A percentile compares a stretch with the other conserved stretches of the same genome.
Conservation (phyloP, 257 asterid genomes). For the Solanum gracilifrons region DNA sequence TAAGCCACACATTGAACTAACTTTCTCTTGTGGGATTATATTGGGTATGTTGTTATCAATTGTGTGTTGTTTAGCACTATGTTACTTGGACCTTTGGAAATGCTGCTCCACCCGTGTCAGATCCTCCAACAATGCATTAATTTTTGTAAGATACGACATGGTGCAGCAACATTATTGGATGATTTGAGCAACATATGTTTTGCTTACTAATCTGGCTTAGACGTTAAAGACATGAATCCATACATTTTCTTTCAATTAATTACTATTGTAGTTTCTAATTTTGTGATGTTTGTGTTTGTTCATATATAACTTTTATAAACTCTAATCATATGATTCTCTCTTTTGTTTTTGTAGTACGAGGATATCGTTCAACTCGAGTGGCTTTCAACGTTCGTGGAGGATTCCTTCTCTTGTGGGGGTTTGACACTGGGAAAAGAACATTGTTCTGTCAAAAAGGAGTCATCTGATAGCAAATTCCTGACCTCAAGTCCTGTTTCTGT, state of each 20-base stretch:
- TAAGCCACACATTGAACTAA: not conserved
- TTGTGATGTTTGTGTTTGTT: not conserved
- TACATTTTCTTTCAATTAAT: not conserved
- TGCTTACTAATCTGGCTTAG: not conserved
- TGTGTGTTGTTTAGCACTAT: not conserved
- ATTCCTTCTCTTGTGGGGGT: slow-evolving; percentile 58
- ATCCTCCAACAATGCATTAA: not conserved
- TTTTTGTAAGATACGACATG: not conserved
- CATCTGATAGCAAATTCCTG: slow-evolving; percentile 32
- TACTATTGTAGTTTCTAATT: not conserved
- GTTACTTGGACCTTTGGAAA: not conserved
- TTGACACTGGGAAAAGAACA: slow-evolving; percentile 44
- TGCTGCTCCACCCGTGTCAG: not conserved
- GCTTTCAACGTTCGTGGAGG: slow-evolving; percentile 82
- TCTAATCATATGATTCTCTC: not conserved
- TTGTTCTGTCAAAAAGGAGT: slow-evolving; percentile 13
- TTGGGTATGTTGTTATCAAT: not conserved
- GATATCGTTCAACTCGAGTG: slow-evolving; percentile 49
- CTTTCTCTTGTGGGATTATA: not conserved
- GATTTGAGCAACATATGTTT: not conserved
- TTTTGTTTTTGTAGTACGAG: slow-evolving; percentile 43
- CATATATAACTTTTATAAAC: not conserved
- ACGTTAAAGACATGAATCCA: not conserved
- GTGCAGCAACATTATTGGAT: not conserved
- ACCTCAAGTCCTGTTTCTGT: slow-evolving; percentile 66